Evolutionary conservation across 1,284 basidiomycete species (phyloP), one percentile per base, ranked within the genome.

Genomic region (Somion occarium): DNA sequence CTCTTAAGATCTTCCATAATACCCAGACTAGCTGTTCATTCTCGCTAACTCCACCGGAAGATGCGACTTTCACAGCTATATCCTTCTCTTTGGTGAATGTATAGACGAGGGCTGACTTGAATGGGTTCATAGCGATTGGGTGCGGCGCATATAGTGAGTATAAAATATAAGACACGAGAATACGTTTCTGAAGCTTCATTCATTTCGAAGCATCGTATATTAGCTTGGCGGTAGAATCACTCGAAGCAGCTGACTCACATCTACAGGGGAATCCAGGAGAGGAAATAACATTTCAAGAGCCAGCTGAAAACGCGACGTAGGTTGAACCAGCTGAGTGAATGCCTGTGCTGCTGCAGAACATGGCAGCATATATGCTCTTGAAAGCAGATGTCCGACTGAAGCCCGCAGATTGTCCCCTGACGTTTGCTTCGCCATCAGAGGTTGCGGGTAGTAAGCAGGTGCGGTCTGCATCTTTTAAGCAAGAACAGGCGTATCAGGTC

Each of bases 1-100:
- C 87, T 62, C 80, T 85, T 50, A 89, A 69, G 51, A 89, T 85
- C 69, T 89, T 89, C 85, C 85, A 89, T 50, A 89, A 70, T 30
- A 89, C 86, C 86, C 87, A 89, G 30, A 88, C 82, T 44, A 89
- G 70, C 60, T 87, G 87, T 62, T 89, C 86, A 63, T 79, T 86
- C 49, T 81, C 76, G 54, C 77, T 76, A 47, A 74, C 69, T 20
- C 75, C 77, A 41, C 79, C 81, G 27, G 73, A 70, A 30, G 69
- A 70, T 25, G 80, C 69, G 48, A 80, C 65, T 50, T 64, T 67
- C 38, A 77, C 68, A 15, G 85, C 85, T 59, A 70, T 69, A 56
- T 81, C 79, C 56, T 82, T 73, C 67, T 89, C 86, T 61, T 74
- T 77, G 39, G 76, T 61, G 62, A 88, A 88, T 5, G 82, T 79